Conservation (phyloP, 2,329 filamentous ascomycete species). For the Epichloe amarillans region DNA sequence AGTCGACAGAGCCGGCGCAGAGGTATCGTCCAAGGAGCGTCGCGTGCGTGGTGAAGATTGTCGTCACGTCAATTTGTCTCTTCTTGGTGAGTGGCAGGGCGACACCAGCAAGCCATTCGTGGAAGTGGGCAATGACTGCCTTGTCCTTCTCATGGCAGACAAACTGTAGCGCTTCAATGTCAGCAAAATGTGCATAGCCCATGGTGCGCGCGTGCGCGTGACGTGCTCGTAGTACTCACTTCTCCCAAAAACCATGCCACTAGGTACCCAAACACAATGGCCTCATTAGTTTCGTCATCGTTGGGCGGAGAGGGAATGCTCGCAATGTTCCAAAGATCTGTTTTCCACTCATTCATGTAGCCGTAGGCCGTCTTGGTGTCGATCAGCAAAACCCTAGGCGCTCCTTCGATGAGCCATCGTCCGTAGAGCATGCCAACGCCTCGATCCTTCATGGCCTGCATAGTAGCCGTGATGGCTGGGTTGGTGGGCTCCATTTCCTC, state of each 20-base stretch:
- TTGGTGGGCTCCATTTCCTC: slow-evolving; percentile 80
- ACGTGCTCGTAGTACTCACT: slow-evolving; percentile 37
- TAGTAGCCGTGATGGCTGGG: slow-evolving; percentile 66
- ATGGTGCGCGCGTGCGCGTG: not conserved
- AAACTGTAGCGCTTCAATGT: slow-evolving; percentile 42
- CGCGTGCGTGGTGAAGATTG: slow-evolving; percentile 96
- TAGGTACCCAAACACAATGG: slow-evolving; percentile 93
- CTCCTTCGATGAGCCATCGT: slow-evolving; percentile 94
- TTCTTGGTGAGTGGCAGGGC: slow-evolving; percentile 85
- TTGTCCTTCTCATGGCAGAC: slow-evolving; percentile 83
- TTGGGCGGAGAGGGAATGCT: slow-evolving; percentile 86
- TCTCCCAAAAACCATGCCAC: slow-evolving; percentile 98
- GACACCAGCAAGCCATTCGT: slow-evolving; percentile 96
- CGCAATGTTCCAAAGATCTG: slow-evolving; percentile 83
- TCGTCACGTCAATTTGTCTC: slow-evolving; percentile 89
- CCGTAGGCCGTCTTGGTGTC: slow-evolving; percentile 88
- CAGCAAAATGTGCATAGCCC: not conserved
- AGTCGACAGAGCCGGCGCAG: slow-evolving; percentile 93
- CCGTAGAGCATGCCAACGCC: slow-evolving; percentile 87
- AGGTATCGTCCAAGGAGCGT: slow-evolving; percentile 91
- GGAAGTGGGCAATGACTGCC: slow-evolving; percentile 94
- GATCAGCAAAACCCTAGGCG: slow-evolving; percentile 83
- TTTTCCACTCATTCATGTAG: slow-evolving; percentile 92
- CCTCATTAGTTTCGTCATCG: slow-evolving; percentile 93
- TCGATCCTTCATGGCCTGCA: slow-evolving; percentile 83